Base-by-base conservation (phyloP, 306 rosid species). In the Argentina anserina region DNA sequence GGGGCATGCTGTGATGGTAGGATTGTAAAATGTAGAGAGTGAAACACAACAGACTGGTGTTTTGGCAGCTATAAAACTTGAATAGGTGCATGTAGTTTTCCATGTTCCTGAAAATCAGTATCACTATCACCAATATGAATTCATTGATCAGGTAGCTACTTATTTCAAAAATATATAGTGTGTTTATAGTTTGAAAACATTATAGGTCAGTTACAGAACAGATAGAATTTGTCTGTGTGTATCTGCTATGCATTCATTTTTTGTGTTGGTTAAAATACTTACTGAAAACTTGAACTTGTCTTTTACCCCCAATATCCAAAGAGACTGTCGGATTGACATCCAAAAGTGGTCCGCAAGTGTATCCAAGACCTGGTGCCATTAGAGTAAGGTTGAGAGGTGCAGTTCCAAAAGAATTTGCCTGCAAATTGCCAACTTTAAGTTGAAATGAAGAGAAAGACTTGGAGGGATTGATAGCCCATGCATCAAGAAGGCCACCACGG, bases 331-430 rank as follows among this genome's bases (percentile, higher is more conserved):
- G 95, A 61, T 81, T 71, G 34, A 81, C 81, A 17, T 84, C 86
- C 63, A 75, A 15, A 76, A 88, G 73, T 3, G 87, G 88, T 71
- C 90, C 72, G 76, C 96, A 90, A 79, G 90, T 85, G 82, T 92
- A 90, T 64, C 98, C 95, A 74, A 78, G 92, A 80, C 95, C 91
- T 8, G 98, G 92, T 56, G 89, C 92, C 83, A 73, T 75, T 58
- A 92, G 75, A 65, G 87, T 87, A 64, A 92, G 81, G 73, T 86
- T 84, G 9, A 61, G 69, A 34, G 97, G 98, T 9, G 84, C 64
- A 69, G 65, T 43, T 60, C 79, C 86, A 18, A 65, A 56, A 25
- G 82, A 65, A 45, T 70, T 73, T 7, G 65, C 55, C 29, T 17
- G 83, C 69, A 63, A 29, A 77, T 76, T 86, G 55, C 90, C 84